A percentile compares a stretch with the other conserved stretches of the same genome.
Evolutionary conservation across 805 yeast genomes (phyloP).

Genomic region (Sungouiella blattae): DNA sequence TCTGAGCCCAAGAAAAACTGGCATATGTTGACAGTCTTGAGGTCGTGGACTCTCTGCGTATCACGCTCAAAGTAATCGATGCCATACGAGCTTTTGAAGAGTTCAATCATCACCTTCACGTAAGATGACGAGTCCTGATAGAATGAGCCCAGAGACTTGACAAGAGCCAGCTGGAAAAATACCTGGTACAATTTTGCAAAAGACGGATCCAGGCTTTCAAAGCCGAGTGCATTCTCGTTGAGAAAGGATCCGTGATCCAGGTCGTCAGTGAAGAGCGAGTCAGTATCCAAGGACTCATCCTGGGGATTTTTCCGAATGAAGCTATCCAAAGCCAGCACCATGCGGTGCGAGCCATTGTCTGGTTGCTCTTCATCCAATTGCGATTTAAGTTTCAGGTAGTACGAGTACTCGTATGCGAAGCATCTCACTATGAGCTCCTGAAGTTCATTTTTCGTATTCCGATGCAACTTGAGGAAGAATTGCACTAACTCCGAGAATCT

Average conservation of each 20-base stretch:
- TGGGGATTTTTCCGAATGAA: constrained; percentile 10
- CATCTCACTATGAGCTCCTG: constrained; percentile 17
- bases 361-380: not conserved
- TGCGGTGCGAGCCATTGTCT: constrained; percentile 20
- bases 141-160: constrained; percentile 8
- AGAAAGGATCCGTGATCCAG: not conserved
- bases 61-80: constrained; percentile 20
- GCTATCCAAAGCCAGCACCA: constrained; percentile 19
- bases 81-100: constrained; percentile 18
- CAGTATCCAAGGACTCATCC: constrained; percentile 8
- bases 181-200: constrained; percentile 19
- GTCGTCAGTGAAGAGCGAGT: constrained; percentile 21
- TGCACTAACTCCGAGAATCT: constrained; percentile 16
- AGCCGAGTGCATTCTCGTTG: constrained; percentile 9
- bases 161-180: constrained; percentile 21
- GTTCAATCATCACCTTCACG: constrained; percentile 18
- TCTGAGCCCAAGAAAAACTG: constrained; percentile 17
- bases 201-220: constrained; percentile 14
- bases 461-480: constrained; percentile 14
- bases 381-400: not conserved
- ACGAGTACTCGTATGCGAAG: constrained; percentile 4
- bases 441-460: constrained; percentile 15
- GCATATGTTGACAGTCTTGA: constrained; percentile 15
- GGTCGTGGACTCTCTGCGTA: constrained; percentile 14
- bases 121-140: constrained; percentile 14